These are phyloP conservation scores for Lizonia empirigonia DNA, from an alignment of 2,329 filamentous ascomycete species.

Conservation along the genomic window DNA sequence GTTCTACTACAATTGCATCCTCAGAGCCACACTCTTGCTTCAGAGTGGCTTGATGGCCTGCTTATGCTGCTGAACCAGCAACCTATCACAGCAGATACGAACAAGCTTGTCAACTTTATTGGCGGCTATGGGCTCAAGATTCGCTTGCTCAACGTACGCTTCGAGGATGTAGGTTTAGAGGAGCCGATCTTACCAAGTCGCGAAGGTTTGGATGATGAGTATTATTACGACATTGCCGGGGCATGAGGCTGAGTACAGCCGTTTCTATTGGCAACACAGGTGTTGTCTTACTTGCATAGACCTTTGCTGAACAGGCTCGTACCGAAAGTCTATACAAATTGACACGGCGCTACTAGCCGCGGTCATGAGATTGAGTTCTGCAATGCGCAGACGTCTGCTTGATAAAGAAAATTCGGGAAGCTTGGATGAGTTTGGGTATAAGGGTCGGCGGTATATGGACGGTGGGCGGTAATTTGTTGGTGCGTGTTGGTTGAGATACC, in stretches of 20 bases:
- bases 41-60: slow-evolving; percentile 95
- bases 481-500: slow-evolving; percentile 29
- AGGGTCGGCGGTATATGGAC: not conserved
- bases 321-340: slow-evolving; percentile 7
- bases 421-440: not conserved
- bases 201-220: slow-evolving; percentile 88
- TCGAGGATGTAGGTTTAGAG: slow-evolving; percentile 75
- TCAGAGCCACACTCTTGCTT: slow-evolving; percentile 78
- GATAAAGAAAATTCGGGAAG: slow-evolving; percentile 1
- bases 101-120: slow-evolving; percentile 83
- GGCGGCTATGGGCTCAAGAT: slow-evolving; percentile 93
- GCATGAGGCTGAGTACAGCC: slow-evolving; percentile 23
- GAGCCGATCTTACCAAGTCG: slow-evolving; percentile 78
- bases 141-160: slow-evolving; percentile 84
- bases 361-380: not conserved
- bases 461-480: slow-evolving; percentile 8
- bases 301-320: slow-evolving; percentile 1
- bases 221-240: slow-evolving; percentile 74
- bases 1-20: slow-evolving; percentile 84
- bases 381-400: not conserved
- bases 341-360: slow-evolving; percentile 12
- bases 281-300: slow-evolving; percentile 4
- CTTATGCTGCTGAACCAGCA: slow-evolving; percentile 94
- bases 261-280: slow-evolving; percentile 11
- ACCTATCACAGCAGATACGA: slow-evolving; percentile 96